These are phyloP conservation scores for Cucumis cinereus DNA, from an alignment of 306 rosid species.

Conservation along the genomic window DNA sequence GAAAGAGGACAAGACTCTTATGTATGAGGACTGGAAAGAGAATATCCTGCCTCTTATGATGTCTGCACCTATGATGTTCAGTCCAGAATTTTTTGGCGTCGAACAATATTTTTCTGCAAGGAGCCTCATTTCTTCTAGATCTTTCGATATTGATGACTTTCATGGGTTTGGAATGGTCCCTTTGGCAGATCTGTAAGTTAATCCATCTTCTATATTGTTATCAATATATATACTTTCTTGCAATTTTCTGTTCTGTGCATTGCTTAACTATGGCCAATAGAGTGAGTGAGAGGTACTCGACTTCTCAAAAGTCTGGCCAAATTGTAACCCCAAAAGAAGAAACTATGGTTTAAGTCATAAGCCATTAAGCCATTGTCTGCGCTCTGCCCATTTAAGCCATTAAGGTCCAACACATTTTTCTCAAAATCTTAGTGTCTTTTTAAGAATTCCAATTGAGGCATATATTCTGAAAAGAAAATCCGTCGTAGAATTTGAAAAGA, in stretches of 20 bases:
- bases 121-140: constrained; percentile 63
- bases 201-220: neutral
- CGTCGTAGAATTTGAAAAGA: too few species aligned
- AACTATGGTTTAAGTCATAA: too few species aligned
- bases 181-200: constrained; percentile 79
- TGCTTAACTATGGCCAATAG: neutral
- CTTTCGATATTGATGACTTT: constrained; percentile 58
- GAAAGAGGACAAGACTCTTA: constrained; percentile 53
- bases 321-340: neutral
- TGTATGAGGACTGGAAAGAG: constrained; percentile 74
- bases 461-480: too few species aligned
- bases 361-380: too few species aligned
- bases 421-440: too few species aligned
- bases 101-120: constrained; percentile 59
- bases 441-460: too few species aligned
- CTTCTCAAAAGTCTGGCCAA: neutral
- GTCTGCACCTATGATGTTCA: constrained; percentile 23
- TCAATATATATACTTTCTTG: neutral
- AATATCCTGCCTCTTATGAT: constrained; percentile 50
- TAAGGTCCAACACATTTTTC: too few species aligned
- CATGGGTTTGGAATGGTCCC: constrained; percentile 96
- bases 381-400: too few species aligned
- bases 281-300: neutral
- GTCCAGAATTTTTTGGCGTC: constrained; percentile 31
- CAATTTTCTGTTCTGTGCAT: neutral